Percentiles rank a stretch among this genome's conserved stretches.
These are phyloP conservation scores for Yamadazyma buinensis DNA, from an alignment of 1,139 yeast genomes.

Conservation along the genomic window DNA sequence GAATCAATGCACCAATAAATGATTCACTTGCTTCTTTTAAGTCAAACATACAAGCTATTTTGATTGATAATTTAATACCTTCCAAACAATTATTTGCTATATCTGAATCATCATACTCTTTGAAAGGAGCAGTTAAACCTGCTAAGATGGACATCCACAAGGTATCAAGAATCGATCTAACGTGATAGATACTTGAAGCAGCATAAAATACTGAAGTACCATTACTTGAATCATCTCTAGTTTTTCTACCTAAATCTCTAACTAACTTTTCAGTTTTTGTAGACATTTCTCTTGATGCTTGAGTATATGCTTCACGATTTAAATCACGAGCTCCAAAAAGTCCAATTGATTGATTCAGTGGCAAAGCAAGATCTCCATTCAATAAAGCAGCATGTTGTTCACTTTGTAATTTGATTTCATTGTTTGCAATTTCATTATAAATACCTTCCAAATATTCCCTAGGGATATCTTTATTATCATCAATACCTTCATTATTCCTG, in stretches of 20 bases:
- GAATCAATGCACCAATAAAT: conserved; percentile 85
- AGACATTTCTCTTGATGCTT: conserved; percentile 90
- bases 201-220: conserved; percentile 30
- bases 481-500: conserved; percentile 86
- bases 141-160: conserved; percentile 97
- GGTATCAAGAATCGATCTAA: conserved; percentile 87
- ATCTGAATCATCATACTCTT: conserved; percentile 78
- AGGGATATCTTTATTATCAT: conserved; percentile 84
- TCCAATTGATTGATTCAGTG: conserved; percentile 45
- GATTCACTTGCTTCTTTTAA: conserved; percentile 83
- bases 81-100: conserved; percentile 72
- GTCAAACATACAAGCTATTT: conserved; percentile 81
- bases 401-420: conserved; percentile 87
- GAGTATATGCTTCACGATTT: conserved; percentile 82
- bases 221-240: conserved; percentile 31
- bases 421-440: conserved; percentile 68
- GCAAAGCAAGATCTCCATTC: conserved; percentile 53
- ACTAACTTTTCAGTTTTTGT: conserved; percentile 85
- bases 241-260: conserved; percentile 56
- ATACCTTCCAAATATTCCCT: conserved; percentile 64
- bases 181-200: conserved; percentile 84
- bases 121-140: conserved; percentile 89
- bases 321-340: conserved; percentile 74
- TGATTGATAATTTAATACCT: conserved; percentile 78
- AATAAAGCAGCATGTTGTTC: conserved; percentile 93